Conservation (phyloP, 2,329 filamentous ascomycete genomes). For the Colletotrichum echinochloae region DNA sequence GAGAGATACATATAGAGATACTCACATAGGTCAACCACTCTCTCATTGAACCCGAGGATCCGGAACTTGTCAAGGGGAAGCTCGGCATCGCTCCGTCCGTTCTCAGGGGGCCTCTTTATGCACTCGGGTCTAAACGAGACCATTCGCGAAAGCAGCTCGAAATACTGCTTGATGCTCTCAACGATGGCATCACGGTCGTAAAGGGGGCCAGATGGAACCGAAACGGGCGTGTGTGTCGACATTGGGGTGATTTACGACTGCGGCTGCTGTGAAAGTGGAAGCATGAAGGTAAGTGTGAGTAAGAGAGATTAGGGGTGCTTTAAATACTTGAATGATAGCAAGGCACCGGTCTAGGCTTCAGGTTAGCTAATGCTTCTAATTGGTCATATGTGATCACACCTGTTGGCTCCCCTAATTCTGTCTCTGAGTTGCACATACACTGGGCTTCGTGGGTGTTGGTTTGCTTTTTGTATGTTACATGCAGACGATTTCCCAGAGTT, state of each 20-base stretch:
- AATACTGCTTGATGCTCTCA: neutral
- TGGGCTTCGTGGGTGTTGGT: too few species aligned
- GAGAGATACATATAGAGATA: neutral
- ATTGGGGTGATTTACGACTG: neutral
- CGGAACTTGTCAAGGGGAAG: neutral
- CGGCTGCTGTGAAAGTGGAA: neutral
- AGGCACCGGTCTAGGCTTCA: too few species aligned
- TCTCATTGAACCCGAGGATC: neutral
- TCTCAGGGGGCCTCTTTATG: neutral
- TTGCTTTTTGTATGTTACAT: too few species aligned
- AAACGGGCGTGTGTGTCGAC: constrained; percentile 1
- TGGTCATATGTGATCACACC: too few species aligned
- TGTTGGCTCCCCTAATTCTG: too few species aligned
- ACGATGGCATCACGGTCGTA: neutral
- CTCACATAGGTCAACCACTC: neutral
- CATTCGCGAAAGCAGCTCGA: neutral
- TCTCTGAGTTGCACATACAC: too few species aligned
- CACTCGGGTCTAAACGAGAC: neutral
- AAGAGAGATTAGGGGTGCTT: neutral
- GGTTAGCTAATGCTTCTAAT: too few species aligned
- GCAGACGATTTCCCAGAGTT: too few species aligned
- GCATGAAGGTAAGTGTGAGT: constrained; percentile 19
- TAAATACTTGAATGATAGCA: too few species aligned
- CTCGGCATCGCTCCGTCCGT: neutral
- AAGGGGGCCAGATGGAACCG: neutral